These are phyloP conservation scores for Penicillium thymicola DNA, from an alignment of 2,329 filamentous ascomycete species.

Conservation along the genomic window DNA sequence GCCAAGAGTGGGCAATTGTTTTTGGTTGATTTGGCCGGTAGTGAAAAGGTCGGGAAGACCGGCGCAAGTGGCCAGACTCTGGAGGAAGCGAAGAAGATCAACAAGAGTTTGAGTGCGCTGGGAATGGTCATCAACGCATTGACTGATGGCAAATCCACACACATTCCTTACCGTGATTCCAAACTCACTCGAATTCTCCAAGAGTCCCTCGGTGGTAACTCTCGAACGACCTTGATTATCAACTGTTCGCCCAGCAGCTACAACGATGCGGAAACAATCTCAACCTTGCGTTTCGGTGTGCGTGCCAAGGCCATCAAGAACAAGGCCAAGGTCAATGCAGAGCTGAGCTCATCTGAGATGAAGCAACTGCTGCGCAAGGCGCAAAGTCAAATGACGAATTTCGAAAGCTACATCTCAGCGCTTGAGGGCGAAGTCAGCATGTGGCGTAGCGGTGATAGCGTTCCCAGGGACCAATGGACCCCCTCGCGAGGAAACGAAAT, in stretches of 20 bases:
- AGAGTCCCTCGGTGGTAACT: constrained; percentile 96
- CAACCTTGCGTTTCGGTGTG: constrained; percentile 91
- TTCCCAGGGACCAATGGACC: constrained; percentile 87
- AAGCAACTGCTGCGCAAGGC: constrained; percentile 91
- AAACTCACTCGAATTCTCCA: constrained; percentile 96
- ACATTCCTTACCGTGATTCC: constrained; percentile 95
- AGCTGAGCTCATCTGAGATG: constrained; percentile 91
- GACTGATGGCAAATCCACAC: constrained; percentile 94
- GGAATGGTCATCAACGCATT: constrained; percentile 99
- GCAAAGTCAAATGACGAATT: constrained; percentile 82
- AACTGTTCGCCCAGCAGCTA: constrained; percentile 99
- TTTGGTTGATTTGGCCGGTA: constrained; percentile 95
- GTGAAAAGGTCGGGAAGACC: constrained; percentile 98
- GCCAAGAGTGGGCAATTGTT: constrained; percentile 96
- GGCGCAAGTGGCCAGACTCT: constrained; percentile 95
- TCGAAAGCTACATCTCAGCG: constrained; percentile 78
- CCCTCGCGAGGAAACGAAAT: constrained; percentile 59
- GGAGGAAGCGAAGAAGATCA: constrained; percentile 99
- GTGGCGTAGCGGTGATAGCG: constrained; percentile 84
- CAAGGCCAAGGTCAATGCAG: constrained; percentile 99
- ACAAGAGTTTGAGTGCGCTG: constrained; percentile 96
- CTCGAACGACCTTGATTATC: constrained; percentile 95
- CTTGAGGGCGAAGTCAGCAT: constrained; percentile 80
- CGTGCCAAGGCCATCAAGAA: constrained; percentile 99
- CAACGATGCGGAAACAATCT: constrained; percentile 91